These are phyloP conservation scores for Dipodascopsis uninucleata DNA, from an alignment of 805 yeast species.

Conservation along the genomic window DNA sequence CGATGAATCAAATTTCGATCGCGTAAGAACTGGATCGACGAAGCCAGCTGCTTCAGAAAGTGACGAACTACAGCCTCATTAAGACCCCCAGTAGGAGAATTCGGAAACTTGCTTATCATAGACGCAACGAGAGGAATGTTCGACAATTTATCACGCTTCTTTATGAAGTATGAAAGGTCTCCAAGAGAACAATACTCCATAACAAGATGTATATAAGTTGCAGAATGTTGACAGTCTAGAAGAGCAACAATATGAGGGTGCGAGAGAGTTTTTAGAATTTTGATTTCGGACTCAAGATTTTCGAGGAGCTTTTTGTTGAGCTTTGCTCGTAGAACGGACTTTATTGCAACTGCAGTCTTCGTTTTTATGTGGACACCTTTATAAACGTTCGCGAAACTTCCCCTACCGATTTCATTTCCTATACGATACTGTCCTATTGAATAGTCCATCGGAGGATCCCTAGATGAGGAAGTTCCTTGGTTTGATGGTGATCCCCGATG, in stretches of 20 bases:
- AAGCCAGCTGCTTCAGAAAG: slow-evolving; percentile 79
- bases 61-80: slow-evolving; percentile 75
- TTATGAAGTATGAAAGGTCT: slow-evolving; percentile 82
- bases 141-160: slow-evolving; percentile 66
- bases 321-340: slow-evolving; percentile 78
- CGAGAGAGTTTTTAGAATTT: slow-evolving; percentile 78
- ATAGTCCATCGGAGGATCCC: slow-evolving; percentile 20
- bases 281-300: slow-evolving; percentile 87
- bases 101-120: slow-evolving; percentile 75
- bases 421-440: slow-evolving; percentile 49
- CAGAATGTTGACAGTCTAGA: slow-evolving; percentile 75
- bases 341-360: slow-evolving; percentile 72
- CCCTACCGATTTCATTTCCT: slow-evolving; percentile 89
- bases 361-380: slow-evolving; percentile 59
- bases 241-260: slow-evolving; percentile 92
- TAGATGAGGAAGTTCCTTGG: too few relatives aligned
- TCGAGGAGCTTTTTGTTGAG: slow-evolving; percentile 83
- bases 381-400: slow-evolving; percentile 93
- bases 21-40: slow-evolving; percentile 79
- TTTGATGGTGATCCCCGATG: too few relatives aligned
- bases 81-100: slow-evolving; percentile 74
- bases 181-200: slow-evolving; percentile 98
- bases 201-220: slow-evolving; percentile 71
- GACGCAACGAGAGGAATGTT: slow-evolving; percentile 77
- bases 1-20: slow-evolving; percentile 84